Evolutionary conservation across 1,139 yeast genomes (phyloP).

Genomic region (Lodderomyces metapsilosis): DNA sequence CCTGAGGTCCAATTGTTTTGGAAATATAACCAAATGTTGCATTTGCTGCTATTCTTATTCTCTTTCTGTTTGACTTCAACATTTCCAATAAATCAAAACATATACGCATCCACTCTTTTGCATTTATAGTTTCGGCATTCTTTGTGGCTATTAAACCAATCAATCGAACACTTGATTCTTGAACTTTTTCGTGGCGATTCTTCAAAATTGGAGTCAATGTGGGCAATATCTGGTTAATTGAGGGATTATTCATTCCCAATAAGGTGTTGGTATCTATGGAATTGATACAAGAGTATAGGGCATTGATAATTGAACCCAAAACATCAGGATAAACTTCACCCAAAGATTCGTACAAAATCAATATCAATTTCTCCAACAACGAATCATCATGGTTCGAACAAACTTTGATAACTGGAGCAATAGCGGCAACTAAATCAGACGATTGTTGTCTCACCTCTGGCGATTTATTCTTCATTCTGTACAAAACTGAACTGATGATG

Average conservation of each 20-base stretch:
- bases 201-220: slow-evolving; percentile 88
- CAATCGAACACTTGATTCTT: slow-evolving; percentile 75
- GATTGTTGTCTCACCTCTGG: slow-evolving; percentile 83
- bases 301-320: slow-evolving; percentile 77
- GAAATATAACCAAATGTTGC: slow-evolving; percentile 91
- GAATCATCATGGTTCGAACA: slow-evolving; percentile 55
- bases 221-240: slow-evolving; percentile 79
- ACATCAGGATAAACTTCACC: slow-evolving; percentile 97
- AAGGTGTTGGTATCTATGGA: slow-evolving; percentile 46
- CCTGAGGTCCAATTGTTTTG: slow-evolving; percentile 93
- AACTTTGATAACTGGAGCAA: slow-evolving; percentile 65
- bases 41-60: slow-evolving; percentile 83
- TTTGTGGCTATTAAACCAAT: slow-evolving; percentile 82
- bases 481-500: slow-evolving; percentile 70
- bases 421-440: slow-evolving; percentile 68
- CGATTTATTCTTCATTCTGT: slow-evolving; percentile 69
- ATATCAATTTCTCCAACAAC: slow-evolving; percentile 64
- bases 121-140: slow-evolving; percentile 84
- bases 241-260: slow-evolving; percentile 67
- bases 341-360: slow-evolving; percentile 81
- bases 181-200: slow-evolving; percentile 90
- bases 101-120: slow-evolving; percentile 97
- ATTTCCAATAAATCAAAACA: slow-evolving; percentile 89
- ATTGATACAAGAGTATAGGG: slow-evolving; percentile 51
- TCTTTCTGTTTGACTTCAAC: slow-evolving; percentile 79